Percentiles rank a stretch among this genome's conserved stretches.
These are phyloP conservation scores for Yarrowia phangngaensis DNA, from an alignment of 805 yeast genomes.

Conservation along the genomic window DNA sequence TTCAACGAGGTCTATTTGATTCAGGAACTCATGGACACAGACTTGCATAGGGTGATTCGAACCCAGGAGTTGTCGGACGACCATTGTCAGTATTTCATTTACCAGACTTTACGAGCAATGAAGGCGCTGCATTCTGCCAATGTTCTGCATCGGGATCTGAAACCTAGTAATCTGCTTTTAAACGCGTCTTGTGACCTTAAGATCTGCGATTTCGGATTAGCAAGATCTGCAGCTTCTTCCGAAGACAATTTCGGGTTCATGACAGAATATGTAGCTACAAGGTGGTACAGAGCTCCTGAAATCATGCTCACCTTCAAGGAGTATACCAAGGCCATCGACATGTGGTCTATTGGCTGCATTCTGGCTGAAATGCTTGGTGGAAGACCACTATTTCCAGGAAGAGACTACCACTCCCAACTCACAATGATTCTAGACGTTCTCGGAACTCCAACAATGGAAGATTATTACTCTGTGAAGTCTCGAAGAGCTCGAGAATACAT, in stretches of 20 bases:
- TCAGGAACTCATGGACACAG: conserved; percentile 93
- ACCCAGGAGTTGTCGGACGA: conserved; percentile 86
- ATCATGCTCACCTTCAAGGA: conserved; percentile 92
- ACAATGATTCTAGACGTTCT: conserved; percentile 77
- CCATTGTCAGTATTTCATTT: conserved; percentile 88
- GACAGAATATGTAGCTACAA: conserved; percentile 97
- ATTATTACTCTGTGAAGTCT: conserved; percentile 53
- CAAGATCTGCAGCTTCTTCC: conserved; percentile 54
- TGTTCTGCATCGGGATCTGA: conserved; percentile 87
- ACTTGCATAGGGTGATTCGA: conserved; percentile 92
- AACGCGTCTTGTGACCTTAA: conserved; percentile 93
- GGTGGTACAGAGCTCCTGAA: conserved; percentile 98
- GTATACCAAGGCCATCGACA: conserved; percentile 91
- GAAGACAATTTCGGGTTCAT: conserved; percentile 72
- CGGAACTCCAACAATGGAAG: conserved; percentile 84
- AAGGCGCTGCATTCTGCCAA: conserved; percentile 92
- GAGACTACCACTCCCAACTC: conserved; percentile 88
- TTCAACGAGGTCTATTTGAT: conserved; percentile 83
- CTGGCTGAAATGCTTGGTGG: conserved; percentile 86
- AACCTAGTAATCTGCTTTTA: conserved; percentile 80
- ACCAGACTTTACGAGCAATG: conserved; percentile 84
- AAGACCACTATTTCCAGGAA: conserved; percentile 86
- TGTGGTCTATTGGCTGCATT: conserved; percentile 97
- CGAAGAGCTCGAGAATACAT: conserved; percentile 87
- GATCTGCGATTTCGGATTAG: conserved; percentile 91